These are phyloP conservation scores for Pichia membranifaciens DNA, from an alignment of 805 yeast species.

Conservation along the genomic window DNA sequence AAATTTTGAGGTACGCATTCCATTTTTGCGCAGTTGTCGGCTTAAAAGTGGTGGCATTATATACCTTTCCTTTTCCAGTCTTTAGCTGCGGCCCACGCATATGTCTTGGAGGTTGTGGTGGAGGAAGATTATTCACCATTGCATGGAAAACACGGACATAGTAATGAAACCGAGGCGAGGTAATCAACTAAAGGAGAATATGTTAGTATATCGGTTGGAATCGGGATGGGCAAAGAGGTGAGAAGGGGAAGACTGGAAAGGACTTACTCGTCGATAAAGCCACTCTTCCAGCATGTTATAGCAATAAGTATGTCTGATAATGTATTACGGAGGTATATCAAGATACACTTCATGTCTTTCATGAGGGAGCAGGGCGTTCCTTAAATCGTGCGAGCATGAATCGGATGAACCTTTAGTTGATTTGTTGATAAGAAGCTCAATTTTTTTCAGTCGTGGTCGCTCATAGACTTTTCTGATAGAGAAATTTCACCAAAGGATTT, in stretches of 20 bases:
- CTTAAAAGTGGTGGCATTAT: conserved; percentile 15
- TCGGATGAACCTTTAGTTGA: no score
- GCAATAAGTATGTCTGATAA: neutral
- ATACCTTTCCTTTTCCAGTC: neutral
- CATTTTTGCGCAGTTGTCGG: conserved; percentile 53
- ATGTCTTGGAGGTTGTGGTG: conserved; percentile 30
- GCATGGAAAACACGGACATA: conserved; percentile 62
- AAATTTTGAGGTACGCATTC: conserved; percentile 55
- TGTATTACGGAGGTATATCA: no score
- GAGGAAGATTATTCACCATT: conserved; percentile 53
- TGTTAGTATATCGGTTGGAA: no score
- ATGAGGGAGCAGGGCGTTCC: no score
- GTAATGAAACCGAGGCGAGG: conserved; percentile 53
- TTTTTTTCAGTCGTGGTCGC: no score
- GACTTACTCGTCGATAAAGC: conserved; percentile 27
- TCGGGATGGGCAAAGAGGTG: no score
- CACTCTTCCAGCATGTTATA: conserved; percentile 39
- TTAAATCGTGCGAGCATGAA: no score
- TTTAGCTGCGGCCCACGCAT: neutral
- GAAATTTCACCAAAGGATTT: no score
- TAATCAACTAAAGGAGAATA: conserved; percentile 35
- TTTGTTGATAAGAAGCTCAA: no score
- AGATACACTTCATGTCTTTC: no score
- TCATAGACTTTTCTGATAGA: no score
- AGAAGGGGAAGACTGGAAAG: no score